Conservation (phyloP, 768 basidiomycete species). For the Dendrothele bispora region DNA sequence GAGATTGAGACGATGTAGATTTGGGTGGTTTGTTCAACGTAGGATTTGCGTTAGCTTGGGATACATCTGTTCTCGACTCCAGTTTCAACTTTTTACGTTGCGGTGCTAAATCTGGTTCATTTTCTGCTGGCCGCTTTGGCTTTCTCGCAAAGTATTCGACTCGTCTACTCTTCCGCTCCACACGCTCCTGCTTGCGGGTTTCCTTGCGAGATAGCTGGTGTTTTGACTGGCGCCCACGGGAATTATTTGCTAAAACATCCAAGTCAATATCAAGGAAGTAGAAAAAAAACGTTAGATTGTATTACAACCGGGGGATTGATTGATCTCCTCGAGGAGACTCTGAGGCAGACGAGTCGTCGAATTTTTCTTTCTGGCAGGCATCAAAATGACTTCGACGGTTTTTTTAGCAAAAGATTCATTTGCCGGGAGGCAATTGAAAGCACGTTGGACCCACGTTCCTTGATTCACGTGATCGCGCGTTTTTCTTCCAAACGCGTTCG, state of each 20-base stretch:
- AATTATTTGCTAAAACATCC: conserved; percentile 4
- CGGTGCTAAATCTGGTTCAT: conserved; percentile 46
- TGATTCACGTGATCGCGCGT: conserved; percentile 3
- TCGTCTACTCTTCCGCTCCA: conserved; percentile 59
- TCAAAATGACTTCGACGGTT: neutral
- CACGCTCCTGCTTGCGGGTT: conserved; percentile 60
- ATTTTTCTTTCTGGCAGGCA: conserved; percentile 29
- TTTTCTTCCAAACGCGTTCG: neutral
- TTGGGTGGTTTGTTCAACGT: neutral
- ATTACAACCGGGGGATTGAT: too few species aligned
- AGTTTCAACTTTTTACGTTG: conserved; percentile 50
- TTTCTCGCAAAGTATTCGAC: conserved; percentile 52
- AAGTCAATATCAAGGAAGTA: neutral
- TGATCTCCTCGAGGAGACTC: conserved; percentile 29
- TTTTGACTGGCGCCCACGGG: conserved; percentile 16
- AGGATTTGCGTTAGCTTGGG: neutral
- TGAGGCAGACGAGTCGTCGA: conserved; percentile 40
- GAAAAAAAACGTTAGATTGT: neutral
- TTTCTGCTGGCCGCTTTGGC: conserved; percentile 37
- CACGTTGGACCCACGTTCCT: neutral
- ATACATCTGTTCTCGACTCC: conserved; percentile 8
- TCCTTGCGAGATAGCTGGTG: conserved; percentile 53
- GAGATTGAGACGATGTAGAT: conserved; percentile 11
- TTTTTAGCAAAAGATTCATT: neutral
- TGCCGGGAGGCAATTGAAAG: neutral